Conservation (phyloP, 352 stramenopile species). For the Pythium chondricola region DNA sequence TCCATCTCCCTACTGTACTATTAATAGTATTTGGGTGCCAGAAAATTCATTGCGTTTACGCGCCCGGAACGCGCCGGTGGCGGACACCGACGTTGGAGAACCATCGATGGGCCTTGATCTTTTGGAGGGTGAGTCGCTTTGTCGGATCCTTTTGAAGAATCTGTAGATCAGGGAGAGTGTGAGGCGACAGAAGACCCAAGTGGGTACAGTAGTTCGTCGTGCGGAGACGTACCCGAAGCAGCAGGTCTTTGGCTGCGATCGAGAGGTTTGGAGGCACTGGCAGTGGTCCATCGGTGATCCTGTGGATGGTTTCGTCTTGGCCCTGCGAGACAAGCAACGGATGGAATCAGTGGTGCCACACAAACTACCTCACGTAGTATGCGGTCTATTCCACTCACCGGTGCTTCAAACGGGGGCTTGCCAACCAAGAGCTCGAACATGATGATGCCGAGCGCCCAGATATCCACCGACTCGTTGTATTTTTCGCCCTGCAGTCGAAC, state of each 20-base stretch:
- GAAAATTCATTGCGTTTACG: too few relatives aligned
- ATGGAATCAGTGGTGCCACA: neutral
- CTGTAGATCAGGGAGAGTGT: conserved; percentile 17
- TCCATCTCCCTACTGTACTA: too few relatives aligned
- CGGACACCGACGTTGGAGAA: conserved; percentile 52
- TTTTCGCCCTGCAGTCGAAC: conserved; percentile 84
- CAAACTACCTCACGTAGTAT: neutral
- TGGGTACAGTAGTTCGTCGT: neutral
- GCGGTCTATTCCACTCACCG: conserved; percentile 25
- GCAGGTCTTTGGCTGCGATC: conserved; percentile 62
- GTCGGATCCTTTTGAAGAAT: conserved; percentile 70
- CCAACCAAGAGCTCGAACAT: conserved; percentile 98
- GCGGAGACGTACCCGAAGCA: conserved; percentile 36
- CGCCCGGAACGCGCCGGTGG: too few relatives aligned
- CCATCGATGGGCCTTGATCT: conserved; percentile 77
- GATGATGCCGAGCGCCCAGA: conserved; percentile 98
- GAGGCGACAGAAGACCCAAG: neutral
- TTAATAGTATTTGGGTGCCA: too few relatives aligned
- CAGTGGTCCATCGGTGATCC: conserved; percentile 87
- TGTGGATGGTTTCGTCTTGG: conserved; percentile 93
- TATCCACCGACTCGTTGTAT: conserved; percentile 98
- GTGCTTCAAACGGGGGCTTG: conserved; percentile 95
- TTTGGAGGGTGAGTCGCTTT: conserved; percentile 47
- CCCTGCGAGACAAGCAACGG: conserved; percentile 34
- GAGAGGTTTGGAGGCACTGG: conserved; percentile 67